Conservation (phyloP, 768 basidiomycete genomes). For the Aureoboletus auriporus region DNA sequence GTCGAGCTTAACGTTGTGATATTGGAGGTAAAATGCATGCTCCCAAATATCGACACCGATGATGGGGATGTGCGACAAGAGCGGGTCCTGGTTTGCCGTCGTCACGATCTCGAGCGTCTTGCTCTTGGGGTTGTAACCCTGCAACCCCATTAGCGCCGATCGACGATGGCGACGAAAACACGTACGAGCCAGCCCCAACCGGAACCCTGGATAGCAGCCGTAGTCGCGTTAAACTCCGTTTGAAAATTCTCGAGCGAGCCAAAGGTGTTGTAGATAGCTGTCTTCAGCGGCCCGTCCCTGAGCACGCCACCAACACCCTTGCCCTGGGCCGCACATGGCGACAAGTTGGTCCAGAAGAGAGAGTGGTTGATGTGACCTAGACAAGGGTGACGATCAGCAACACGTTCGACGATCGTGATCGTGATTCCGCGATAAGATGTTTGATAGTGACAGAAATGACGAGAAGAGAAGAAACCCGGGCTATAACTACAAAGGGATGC, state of each 20-base stretch:
- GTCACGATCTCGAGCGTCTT: conserved; percentile 83
- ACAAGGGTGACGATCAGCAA: neutral
- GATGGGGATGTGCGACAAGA: conserved; percentile 70
- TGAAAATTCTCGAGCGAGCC: conserved; percentile 69
- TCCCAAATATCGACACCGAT: conserved; percentile 96
- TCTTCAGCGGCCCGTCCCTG: conserved; percentile 60
- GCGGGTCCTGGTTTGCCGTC: conserved; percentile 95
- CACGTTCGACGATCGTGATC: neutral
- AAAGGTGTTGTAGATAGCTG: conserved; percentile 57
- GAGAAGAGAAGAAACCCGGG: no score
- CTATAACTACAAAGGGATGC: no score
- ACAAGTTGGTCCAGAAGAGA: conserved; percentile 94
- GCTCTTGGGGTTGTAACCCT: conserved; percentile 68
- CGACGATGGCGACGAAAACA: conserved; percentile 12
- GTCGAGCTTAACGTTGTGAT: conserved; percentile 91
- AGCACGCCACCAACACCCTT: conserved; percentile 61
- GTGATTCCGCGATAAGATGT: conserved; percentile 5
- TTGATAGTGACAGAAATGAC: no score
- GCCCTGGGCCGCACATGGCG: conserved; percentile 50
- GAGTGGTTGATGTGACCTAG: conserved; percentile 88
- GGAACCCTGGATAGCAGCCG: conserved; percentile 85
- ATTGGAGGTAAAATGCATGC: conserved; percentile 95
- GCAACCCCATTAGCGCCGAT: neutral
- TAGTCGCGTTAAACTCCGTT: conserved; percentile 80
- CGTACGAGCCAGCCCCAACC: conserved; percentile 97